Evolutionary conservation across 1,284 basidiomycete genomes (phyloP).

Genomic region (Ceratobasidium sp.): DNA sequence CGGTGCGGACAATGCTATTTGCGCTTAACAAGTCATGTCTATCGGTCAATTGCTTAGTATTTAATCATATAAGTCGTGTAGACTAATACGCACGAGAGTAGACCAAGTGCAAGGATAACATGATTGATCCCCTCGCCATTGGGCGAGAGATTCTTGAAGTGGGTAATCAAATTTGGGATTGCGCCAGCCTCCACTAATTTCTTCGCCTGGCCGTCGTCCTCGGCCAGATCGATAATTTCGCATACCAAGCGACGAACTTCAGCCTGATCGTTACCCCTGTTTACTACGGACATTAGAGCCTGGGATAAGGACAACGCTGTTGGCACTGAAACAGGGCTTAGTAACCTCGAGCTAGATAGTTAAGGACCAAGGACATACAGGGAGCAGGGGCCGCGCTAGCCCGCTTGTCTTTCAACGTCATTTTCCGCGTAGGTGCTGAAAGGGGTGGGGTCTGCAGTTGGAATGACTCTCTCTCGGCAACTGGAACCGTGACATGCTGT

Average conservation of each 20-base stretch:
- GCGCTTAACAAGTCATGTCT: constrained; percentile 41
- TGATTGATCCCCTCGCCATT: constrained; percentile 31
- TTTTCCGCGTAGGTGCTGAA: neutral
- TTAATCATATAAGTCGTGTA: neutral
- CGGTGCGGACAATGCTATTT: constrained; percentile 40
- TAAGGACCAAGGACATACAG: neutral
- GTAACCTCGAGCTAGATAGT: neutral
- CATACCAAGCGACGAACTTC: constrained; percentile 11
- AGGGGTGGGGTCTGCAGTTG: neutral
- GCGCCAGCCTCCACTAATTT: constrained; percentile 39
- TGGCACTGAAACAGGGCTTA: neutral
- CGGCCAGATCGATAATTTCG: constrained; percentile 25
- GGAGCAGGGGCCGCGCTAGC: constrained; percentile 12
- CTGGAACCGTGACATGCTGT: neutral
- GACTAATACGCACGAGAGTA: constrained; percentile 36
- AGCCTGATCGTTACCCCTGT: constrained; percentile 16
- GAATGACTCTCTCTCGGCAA: neutral
- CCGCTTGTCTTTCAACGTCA: neutral
- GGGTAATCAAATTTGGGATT: constrained; percentile 37
- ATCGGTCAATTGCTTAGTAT: neutral
- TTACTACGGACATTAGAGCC: constrained; percentile 20
- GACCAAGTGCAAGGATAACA: constrained; percentile 39
- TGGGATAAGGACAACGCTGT: constrained; percentile 18
- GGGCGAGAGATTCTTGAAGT: constrained; percentile 29
- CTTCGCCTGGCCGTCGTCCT: constrained; percentile 37